phyloP scores from a whole-genome alignment of 306 rosid species.

The Parietaria judaica region DNA sequence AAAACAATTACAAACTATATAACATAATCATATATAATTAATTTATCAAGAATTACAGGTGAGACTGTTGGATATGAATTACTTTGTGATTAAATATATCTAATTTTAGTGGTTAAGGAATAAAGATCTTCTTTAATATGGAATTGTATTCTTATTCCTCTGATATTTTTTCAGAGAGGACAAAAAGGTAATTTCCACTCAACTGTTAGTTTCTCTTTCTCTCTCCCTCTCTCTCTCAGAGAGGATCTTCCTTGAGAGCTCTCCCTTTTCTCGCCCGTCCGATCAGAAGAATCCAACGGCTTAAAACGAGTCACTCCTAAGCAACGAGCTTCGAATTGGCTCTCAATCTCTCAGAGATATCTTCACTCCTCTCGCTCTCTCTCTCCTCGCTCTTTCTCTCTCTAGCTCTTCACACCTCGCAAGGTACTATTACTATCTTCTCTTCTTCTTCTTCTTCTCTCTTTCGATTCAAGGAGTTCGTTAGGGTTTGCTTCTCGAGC shows the following conservation, averaged over 20 bases:
- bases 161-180: not conserved
- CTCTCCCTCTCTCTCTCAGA: conserved; percentile 9
- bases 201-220: not conserved
- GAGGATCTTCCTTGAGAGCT: not conserved
- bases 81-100: not conserved
- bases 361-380: not conserved
- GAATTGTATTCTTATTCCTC: conserved; percentile 1
- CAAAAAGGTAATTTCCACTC: conserved; percentile 1
- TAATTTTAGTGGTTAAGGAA: not conserved
- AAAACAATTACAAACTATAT: not conserved
- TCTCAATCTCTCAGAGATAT: not conserved
- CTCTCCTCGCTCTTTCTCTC: not conserved
- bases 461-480: not conserved
- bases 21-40: too few species aligned
- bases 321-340: conserved; percentile 14
- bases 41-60: too few species aligned
- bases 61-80: not conserved
- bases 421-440: not conserved
- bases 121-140: not conserved
- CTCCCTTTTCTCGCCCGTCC: not conserved
- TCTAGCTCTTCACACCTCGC: too few species aligned
- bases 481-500: too few species aligned
- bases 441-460: not conserved
- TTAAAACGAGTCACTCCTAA: conserved; percentile 13
- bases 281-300: conserved; percentile 20